A percentile compares a stretch with the other conserved stretches of the same genome.
Evolutionary conservation across 257 asterid species (phyloP).

Genomic region (Knoxia roxburghii): DNA sequence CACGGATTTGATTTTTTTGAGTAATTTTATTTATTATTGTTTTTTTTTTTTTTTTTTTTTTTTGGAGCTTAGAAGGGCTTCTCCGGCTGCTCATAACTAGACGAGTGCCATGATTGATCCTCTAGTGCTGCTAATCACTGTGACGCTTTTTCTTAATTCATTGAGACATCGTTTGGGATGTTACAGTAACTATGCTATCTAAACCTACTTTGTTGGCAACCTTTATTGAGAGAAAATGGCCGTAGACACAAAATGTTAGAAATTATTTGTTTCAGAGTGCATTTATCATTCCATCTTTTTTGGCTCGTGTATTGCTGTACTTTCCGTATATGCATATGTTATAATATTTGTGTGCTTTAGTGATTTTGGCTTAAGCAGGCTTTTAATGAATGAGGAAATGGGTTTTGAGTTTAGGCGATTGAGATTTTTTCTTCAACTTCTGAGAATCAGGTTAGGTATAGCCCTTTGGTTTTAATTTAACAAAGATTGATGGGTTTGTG

Average conservation of each 20-base stretch:
- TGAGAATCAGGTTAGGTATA: not conserved
- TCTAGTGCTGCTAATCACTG: slow-evolving; percentile 10
- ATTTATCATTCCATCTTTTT: too few species aligned
- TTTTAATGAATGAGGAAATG: not conserved
- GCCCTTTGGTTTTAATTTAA: not conserved
- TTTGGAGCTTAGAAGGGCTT: slow-evolving; percentile 16
- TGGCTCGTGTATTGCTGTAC: not conserved
- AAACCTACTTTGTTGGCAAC: too few species aligned
- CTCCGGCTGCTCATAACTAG: not conserved
- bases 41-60: not conserved
- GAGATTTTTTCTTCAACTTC: not conserved
- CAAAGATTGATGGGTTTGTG: slow-evolving; percentile 14
- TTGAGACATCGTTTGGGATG: too few species aligned
- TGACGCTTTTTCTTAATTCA: not conserved
- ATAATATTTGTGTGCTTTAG: not conserved
- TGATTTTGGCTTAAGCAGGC: not conserved
- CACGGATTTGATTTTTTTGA: not conserved
- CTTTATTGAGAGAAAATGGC: not conserved
- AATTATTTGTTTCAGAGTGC: not conserved
- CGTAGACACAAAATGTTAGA: not conserved
- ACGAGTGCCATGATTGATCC: slow-evolving; percentile 2
- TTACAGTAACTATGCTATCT: too few species aligned
- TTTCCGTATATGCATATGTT: too few species aligned
- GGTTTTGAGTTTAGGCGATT: too few species aligned
- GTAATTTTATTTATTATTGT: too few species aligned